Evolutionary conservation across 23 red algal genomes (phyloP), one percentile per base, ranked within the genome.

Genomic region (Gracilaria caudata): DNA sequence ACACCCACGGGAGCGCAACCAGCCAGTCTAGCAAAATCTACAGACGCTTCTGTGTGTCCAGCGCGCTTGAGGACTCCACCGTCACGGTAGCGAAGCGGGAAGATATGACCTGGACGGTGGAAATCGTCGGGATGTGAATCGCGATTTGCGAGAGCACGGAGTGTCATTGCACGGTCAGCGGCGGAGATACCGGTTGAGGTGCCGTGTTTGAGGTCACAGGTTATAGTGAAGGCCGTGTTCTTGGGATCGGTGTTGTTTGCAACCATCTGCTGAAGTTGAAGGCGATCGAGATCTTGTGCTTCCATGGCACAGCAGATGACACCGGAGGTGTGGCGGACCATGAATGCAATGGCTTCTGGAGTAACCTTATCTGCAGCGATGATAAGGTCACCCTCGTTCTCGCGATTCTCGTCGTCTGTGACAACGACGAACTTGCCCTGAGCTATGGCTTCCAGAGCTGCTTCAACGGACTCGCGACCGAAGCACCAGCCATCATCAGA

Each of bases 331-430:
- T 95, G 76, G 19, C 96, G 96, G 45, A 98, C 96, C 96, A 98
- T 98, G 72, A 98, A 98, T 4, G 96, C 96, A 66, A 98, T 95
- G 37, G 93, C 71, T 63, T 98, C 86, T 57, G 92, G 92, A 34
- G 96, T 95, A 19, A 79, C 96, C 61, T 93, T 93, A 58, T 98
- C 96, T 2, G 96, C 92, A 7, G 96, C 96, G 40, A 95, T 73
- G 72, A 98, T 98, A 68, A 98, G 92, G 43, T 98, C 96, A n/a
- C 96, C 96, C 55, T 98, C 96, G 54, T 98, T 98, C 78, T 98
- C 96, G 51, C 96, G 91, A 68, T 93, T 92, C 38, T 95, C 93
- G 76, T 98, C 96, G 55, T 98, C 96, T 10, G 82, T 86, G 41
- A 98, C 92, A 36, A 98, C 84, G 38, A 98, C 75, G 45, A 95